phyloP scores from a whole-genome alignment of 306 rosid genomes.

The Quercus glauca region DNA sequence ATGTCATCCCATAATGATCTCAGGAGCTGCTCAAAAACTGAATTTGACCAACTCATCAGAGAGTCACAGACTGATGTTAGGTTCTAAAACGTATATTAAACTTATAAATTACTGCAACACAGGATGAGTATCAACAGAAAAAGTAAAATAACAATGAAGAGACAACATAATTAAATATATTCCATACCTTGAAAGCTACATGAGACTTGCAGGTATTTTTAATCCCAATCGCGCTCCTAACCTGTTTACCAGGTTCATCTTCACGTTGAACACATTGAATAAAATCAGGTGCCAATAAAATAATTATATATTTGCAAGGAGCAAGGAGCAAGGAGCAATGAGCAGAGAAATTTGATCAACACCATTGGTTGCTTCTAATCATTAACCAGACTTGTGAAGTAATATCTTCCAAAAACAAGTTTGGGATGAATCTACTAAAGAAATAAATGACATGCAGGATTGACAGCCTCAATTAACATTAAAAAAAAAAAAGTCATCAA shows the following conservation, averaged over 20 bases:
- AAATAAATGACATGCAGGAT: not conserved
- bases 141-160: slow-evolving; percentile 2
- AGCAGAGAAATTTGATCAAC: not conserved
- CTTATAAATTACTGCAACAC: slow-evolving; percentile 3
- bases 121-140: not conserved
- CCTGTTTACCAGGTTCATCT: slow-evolving; percentile 97
- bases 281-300: slow-evolving; percentile 24
- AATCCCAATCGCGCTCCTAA: slow-evolving; percentile 74
- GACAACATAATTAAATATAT: slow-evolving; percentile 10
- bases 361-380: not conserved
- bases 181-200: slow-evolving; percentile 85
- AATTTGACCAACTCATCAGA: not conserved
- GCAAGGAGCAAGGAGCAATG: not conserved
- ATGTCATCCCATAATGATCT: slow-evolving; percentile 8
- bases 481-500: not conserved
- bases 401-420: not conserved
- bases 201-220: slow-evolving; percentile 74
- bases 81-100: not conserved
- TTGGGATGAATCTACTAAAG: not conserved
- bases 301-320: slow-evolving; percentile 2
- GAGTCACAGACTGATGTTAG: not conserved
- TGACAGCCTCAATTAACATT: not conserved
- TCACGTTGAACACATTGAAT: slow-evolving; percentile 34
- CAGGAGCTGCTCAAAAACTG: not conserved
- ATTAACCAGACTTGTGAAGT: slow-evolving; percentile 1